Conservation (phyloP, 495 filamentous ascomycete species). For the Penicillium roqueforti region DNA sequence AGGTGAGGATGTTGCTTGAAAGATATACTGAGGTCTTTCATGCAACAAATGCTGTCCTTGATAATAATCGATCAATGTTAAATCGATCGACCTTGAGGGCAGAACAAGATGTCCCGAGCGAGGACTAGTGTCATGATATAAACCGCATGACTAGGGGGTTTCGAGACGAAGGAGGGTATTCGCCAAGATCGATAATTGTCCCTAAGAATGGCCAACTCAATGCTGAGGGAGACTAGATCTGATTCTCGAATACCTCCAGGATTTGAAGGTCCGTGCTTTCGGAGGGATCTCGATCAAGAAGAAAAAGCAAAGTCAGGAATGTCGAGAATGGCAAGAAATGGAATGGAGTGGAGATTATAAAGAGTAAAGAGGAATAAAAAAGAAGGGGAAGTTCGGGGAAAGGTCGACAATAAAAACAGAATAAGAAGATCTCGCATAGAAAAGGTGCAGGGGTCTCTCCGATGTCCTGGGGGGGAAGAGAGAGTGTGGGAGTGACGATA, state of each 20-base stretch:
- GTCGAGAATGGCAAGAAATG: slow-evolving; percentile 23
- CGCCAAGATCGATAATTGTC: slow-evolving; percentile 29
- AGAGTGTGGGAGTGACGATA: slow-evolving; percentile 24
- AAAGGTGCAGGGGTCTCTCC: slow-evolving; percentile 5
- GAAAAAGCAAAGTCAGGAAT: slow-evolving; percentile 10
- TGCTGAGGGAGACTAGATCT: slow-evolving; percentile 30
- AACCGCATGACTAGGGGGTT: slow-evolving; percentile 32
- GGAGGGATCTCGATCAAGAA: slow-evolving; percentile 8
- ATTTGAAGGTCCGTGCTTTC: slow-evolving; percentile 23
- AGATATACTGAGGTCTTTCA: slow-evolving; percentile 9
- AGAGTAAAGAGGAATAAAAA: slow-evolving; percentile 17
- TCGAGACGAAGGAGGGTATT: slow-evolving; percentile 16
- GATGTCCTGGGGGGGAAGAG: slow-evolving; percentile 3
- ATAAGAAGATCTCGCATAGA: slow-evolving; percentile 10
- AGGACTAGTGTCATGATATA: slow-evolving; percentile 49
- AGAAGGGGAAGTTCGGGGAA: slow-evolving; percentile 16
- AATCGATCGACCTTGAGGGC: slow-evolving; percentile 32
- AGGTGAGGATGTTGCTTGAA: slow-evolving; percentile 10
- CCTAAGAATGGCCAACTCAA: slow-evolving; percentile 33
- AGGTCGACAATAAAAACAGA: slow-evolving; percentile 11
- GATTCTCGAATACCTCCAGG: slow-evolving; percentile 15
- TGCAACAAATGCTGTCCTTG: slow-evolving; percentile 25
- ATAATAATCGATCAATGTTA: slow-evolving; percentile 35
- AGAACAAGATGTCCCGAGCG: slow-evolving; percentile 28
- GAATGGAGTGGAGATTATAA: slow-evolving; percentile 18